These are phyloP conservation scores for Phytophthora melonis DNA, from an alignment of 352 stramenopile species.

Conservation along the genomic window DNA sequence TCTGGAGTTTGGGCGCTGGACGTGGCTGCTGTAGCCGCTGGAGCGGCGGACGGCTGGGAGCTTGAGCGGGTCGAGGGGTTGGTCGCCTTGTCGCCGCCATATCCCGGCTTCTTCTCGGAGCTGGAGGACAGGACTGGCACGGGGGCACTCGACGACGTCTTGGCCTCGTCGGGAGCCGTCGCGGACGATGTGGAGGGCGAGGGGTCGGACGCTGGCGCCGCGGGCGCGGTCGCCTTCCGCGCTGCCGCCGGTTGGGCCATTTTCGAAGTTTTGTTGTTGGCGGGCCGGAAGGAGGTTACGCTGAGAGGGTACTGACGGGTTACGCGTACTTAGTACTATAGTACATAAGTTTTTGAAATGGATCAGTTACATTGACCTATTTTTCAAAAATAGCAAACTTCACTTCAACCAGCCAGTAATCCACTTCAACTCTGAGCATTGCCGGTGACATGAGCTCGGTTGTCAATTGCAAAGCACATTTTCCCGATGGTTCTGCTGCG, in stretches of 20 bases:
- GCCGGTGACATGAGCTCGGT: no score
- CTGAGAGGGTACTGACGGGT: not conserved
- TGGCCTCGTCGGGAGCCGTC: not conserved
- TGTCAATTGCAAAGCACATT: no score
- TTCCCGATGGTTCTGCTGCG: no score
- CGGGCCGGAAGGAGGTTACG: not conserved
- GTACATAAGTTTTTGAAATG: no score
- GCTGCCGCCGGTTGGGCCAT: conserved; percentile 32
- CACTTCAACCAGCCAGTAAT: no score
- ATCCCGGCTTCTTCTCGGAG: conserved; percentile 24
- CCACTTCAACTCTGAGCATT: no score
- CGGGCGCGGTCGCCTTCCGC: conserved; percentile 19
- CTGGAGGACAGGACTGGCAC: not conserved
- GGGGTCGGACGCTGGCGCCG: conserved; percentile 16
- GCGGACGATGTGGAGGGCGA: conserved; percentile 9
- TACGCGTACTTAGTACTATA: conserved; percentile 10
- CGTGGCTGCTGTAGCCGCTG: not conserved
- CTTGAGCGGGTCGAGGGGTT: conserved; percentile 13
- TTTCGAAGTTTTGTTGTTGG: conserved; percentile 4
- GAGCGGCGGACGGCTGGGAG: not conserved
- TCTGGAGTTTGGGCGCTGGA: not conserved
- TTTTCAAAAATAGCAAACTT: no score
- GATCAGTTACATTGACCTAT: no score
- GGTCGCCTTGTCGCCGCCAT: conserved; percentile 13
- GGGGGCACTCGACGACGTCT: conserved; percentile 4